Evolutionary conservation across 139 green algal genomes (phyloP).

Genomic region (Edaphochlamys debaryana): DNA sequence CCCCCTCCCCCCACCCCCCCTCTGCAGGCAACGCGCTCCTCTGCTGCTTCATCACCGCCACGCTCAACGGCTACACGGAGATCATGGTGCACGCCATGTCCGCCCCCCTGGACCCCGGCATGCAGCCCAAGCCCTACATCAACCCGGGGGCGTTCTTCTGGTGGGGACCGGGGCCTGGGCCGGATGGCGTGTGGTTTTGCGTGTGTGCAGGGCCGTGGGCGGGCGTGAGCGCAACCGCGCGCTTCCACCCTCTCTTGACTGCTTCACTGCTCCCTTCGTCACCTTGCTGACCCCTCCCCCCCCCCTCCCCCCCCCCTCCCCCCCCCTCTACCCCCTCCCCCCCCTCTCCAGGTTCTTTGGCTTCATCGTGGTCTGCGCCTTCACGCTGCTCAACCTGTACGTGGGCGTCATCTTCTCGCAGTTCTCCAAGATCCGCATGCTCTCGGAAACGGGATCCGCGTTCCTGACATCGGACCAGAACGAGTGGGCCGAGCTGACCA

Average conservation of each 20-base stretch:
- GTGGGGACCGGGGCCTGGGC: background rate
- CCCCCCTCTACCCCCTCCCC: no score
- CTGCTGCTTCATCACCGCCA: conserved; percentile 66
- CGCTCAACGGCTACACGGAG: conserved; percentile 82
- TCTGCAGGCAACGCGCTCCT: conserved; percentile 31
- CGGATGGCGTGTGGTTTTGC: background rate
- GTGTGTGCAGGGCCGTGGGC: no score
- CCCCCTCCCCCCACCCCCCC: no score
- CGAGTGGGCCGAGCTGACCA: conserved; percentile 79
- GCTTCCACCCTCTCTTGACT: no score
- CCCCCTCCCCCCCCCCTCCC: no score
- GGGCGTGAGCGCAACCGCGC: no score
- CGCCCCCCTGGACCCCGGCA: conserved; percentile 49
- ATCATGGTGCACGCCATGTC: conserved; percentile 68
- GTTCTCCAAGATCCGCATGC: conserved; percentile 80
- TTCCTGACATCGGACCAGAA: conserved; percentile 80
- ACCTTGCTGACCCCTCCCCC: no score
- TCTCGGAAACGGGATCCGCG: conserved; percentile 72
- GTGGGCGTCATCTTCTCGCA: conserved; percentile 87
- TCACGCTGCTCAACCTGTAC: conserved; percentile 89
- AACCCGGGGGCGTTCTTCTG: conserved; percentile 80
- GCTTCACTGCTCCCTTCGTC: no score
- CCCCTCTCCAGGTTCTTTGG: conserved; percentile 39
- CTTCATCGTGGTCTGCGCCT: conserved; percentile 84
- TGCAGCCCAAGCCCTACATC: conserved; percentile 68